A percentile compares a stretch with the other conserved stretches of the same genome.
Evolutionary conservation across 805 yeast genomes (phyloP).

Genomic region (Lipomyces sp.): DNA sequence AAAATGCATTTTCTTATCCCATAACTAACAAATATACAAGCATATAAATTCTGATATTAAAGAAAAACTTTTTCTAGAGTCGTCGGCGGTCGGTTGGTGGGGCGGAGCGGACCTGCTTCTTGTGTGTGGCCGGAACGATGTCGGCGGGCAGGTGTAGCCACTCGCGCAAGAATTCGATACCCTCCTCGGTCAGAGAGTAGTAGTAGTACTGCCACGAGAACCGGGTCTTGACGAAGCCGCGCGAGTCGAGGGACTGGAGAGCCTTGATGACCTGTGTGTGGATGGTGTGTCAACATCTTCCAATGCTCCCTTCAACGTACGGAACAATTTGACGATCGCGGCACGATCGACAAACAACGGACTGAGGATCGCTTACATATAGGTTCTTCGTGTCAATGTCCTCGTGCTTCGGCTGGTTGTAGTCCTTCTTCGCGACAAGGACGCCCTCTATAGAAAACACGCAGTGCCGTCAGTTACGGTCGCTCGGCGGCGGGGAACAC

Average conservation of each 20-base stretch:
- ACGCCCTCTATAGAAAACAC: slow-evolving; percentile 76
- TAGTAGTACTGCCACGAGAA: slow-evolving; percentile 99
- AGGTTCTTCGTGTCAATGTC: slow-evolving; percentile 98
- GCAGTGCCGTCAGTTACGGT: neutral
- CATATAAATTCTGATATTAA: neutral
- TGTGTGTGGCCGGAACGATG: slow-evolving; percentile 97
- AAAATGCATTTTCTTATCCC: no score
- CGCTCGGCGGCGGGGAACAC: neutral
- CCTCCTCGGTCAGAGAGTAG: slow-evolving; percentile 99
- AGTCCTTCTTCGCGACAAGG: slow-evolving; percentile 98
- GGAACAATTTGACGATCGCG: neutral
- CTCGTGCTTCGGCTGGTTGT: slow-evolving; percentile 92
- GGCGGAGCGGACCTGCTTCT: slow-evolving; percentile 91
- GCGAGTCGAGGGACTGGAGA: slow-evolving; percentile 97
- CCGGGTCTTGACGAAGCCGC: slow-evolving; percentile 99
- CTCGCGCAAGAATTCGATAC: slow-evolving; percentile 96
- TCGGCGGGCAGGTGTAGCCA: slow-evolving; percentile 98
- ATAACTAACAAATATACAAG: neutral
- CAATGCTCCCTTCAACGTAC: neutral
- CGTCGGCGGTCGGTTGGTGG: slow-evolving; percentile 43
- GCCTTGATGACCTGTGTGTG: slow-evolving; percentile 68
- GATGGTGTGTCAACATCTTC: no score
- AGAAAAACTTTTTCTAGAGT: neutral
- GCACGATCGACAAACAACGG: neutral
- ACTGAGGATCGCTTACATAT: slow-evolving; percentile 64